These are phyloP conservation scores for Saraca asoca DNA, from an alignment of 331 rosid genomes.

Conservation along the genomic window DNA sequence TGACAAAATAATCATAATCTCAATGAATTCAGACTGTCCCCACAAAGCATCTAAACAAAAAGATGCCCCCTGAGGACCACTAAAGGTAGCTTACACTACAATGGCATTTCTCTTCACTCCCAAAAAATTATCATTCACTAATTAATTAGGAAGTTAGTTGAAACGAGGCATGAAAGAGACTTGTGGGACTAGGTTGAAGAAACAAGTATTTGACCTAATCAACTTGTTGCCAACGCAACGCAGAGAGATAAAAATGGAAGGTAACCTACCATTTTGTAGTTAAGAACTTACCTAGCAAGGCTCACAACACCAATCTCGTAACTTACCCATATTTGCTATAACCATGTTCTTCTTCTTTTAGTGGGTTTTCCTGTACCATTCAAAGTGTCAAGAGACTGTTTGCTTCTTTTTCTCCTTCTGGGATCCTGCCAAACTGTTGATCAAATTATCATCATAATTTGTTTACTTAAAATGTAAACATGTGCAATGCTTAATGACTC, in stretches of 20 bases:
- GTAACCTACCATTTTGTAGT: conserved; percentile 32
- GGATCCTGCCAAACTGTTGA: too few species aligned
- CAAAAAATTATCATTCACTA: conserved; percentile 1
- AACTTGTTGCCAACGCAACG: conserved; percentile 24
- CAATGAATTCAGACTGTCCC: conserved; percentile 7
- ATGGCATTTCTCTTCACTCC: not conserved
- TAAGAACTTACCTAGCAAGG: not conserved
- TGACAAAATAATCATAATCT: not conserved
- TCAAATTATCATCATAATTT: too few species aligned
- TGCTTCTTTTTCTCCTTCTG: not conserved
- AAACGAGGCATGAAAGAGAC: not conserved
- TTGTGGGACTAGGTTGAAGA: not conserved
- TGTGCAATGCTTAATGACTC: too few species aligned
- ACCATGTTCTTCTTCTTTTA: not conserved
- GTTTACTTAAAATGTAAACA: not conserved
- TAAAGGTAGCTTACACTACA: not conserved
- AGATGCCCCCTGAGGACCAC: conserved; percentile 29
- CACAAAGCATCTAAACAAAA: not conserved
- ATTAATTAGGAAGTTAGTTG: conserved; percentile 9
- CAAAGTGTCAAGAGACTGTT: not conserved
- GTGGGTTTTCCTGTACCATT: not conserved
- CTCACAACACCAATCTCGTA: not conserved
- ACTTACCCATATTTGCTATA: not conserved
- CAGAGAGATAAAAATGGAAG: conserved; percentile 27
- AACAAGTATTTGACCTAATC: conserved; percentile 29